Conservation (phyloP, 371 early-diverging fungal genomes). For the Vairimorpha ceranae region DNA sequence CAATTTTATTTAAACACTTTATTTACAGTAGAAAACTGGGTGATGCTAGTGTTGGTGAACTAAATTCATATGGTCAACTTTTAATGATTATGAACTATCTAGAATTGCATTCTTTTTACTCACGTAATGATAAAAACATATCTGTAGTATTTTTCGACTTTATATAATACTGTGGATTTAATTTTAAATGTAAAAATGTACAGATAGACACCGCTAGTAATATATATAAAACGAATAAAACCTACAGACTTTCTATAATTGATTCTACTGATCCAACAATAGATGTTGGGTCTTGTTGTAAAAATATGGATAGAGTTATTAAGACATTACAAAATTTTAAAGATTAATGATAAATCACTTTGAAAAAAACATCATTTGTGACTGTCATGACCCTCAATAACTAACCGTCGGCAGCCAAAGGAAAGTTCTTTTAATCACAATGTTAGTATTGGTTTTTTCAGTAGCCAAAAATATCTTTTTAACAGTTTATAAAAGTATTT, state of each 20-base stretch:
- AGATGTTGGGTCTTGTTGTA: constrained; percentile 46
- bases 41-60: constrained; percentile 80
- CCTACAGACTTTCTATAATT: constrained; percentile 35
- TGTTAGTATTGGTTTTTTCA: too few species aligned
- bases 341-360: constrained; percentile 30
- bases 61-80: constrained; percentile 81
- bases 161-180: constrained; percentile 76
- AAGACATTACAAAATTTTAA: constrained; percentile 45
- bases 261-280: constrained; percentile 46
- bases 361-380: too few species aligned
- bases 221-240: constrained; percentile 22
- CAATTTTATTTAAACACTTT: constrained; percentile 74
- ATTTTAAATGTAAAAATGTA: constrained; percentile 35
- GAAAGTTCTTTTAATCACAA: too few species aligned
- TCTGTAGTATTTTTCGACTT: constrained; percentile 74
- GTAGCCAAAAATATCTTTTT: too few species aligned
- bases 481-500: too few species aligned
- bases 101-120: constrained; percentile 73
- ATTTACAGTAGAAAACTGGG: constrained; percentile 69
- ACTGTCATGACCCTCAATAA: too few species aligned
- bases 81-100: constrained; percentile 72
- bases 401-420: too few species aligned
- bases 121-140: constrained; percentile 66
- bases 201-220: constrained; percentile 11
- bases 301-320: constrained; percentile 16